Conservation (phyloP, 208 protist genomes). For the Leishmania tropica region DNA sequence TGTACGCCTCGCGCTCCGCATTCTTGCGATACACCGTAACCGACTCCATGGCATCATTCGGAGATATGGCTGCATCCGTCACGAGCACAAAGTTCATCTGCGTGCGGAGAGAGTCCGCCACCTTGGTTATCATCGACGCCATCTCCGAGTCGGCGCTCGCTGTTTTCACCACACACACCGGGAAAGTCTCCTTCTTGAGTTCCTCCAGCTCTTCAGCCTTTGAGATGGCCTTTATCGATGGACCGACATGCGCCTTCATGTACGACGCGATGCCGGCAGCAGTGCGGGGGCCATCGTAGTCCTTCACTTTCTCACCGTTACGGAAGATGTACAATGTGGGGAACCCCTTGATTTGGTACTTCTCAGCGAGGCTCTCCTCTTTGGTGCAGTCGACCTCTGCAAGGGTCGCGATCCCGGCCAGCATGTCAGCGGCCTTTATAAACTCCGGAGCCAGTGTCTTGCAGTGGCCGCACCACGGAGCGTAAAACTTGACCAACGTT, state of each 20-base stretch:
- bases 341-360: slow-evolving; percentile 79
- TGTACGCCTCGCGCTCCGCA: slow-evolving; percentile 54
- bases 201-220: slow-evolving; percentile 61
- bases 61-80: slow-evolving; percentile 50
- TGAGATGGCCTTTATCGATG: slow-evolving; percentile 36
- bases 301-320: slow-evolving; percentile 57
- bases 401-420: slow-evolving; percentile 56
- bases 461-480: slow-evolving; percentile 96
- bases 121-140: slow-evolving; percentile 27
- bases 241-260: slow-evolving; percentile 58
- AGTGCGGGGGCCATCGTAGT: slow-evolving; percentile 72
- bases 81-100: slow-evolving; percentile 65
- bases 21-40: slow-evolving; percentile 58
- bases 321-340: slow-evolving; percentile 87
- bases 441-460: slow-evolving; percentile 92
- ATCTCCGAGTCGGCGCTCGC: slow-evolving; percentile 38
- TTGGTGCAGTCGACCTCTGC: slow-evolving; percentile 87
- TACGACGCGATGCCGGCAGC: slow-evolving; percentile 62
- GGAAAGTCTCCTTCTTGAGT: slow-evolving; percentile 52
- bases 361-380: slow-evolving; percentile 54
- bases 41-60: slow-evolving; percentile 59
- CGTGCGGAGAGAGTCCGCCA: slow-evolving; percentile 46
- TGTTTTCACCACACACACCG: slow-evolving; percentile 63
- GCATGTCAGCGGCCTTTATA: slow-evolving; percentile 62
- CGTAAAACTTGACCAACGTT: slow-evolving; percentile 94